Base-by-base conservation (phyloP, 148 eudicot species). In the Salicornia ramosissima region DNA sequence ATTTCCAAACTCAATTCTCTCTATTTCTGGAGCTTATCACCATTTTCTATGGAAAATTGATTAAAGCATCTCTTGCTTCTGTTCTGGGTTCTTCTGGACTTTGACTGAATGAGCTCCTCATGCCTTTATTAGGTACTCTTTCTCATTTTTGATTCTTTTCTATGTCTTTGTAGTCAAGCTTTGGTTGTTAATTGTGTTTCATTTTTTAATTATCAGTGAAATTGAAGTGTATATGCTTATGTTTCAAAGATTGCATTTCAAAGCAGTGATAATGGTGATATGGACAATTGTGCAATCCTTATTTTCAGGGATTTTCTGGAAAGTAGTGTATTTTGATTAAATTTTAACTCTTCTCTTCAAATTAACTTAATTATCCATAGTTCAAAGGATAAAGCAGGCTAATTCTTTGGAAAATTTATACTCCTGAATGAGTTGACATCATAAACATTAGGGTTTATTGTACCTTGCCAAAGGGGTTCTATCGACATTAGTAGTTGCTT, bases 91-190 rank as follows among this genome's bases (percentile, higher is more conserved):
- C 22, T 65, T 45, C 59, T 69, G 78, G 77, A 69, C 47, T 33
- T 75, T 43, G 86, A 75, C 76, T 88, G 91, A 75, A 86, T 90
- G 93, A 83, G 72, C 86, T 81, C 77, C 85, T 80, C 92, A 91
- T 91, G 96, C 97, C 90, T 86, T 89, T 86, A 73, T 76, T 87
- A 87, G 92, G 97, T 87, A 65, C 45, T 29, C 71, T 55, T 65
- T 46, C 30, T 70, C 64, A 36, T 66, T 51, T 33, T 14, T 49
- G 16, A 40, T 16, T 54, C 12, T 40, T 26, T 28, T n/a, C 24
- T 51, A 49, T 71, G 1, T 2, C 3, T 14, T 3, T 68, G 46
- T 22, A 10, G 36, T 36, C 3, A 14, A 9, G 4, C 13, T 36
- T 42, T 21, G 30, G 31, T 15, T 18, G 18, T 49, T 18, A 49